phyloP scores from a whole-genome alignment of 192 early-diverging fungal species.

The Coemansia sp. region DNA sequence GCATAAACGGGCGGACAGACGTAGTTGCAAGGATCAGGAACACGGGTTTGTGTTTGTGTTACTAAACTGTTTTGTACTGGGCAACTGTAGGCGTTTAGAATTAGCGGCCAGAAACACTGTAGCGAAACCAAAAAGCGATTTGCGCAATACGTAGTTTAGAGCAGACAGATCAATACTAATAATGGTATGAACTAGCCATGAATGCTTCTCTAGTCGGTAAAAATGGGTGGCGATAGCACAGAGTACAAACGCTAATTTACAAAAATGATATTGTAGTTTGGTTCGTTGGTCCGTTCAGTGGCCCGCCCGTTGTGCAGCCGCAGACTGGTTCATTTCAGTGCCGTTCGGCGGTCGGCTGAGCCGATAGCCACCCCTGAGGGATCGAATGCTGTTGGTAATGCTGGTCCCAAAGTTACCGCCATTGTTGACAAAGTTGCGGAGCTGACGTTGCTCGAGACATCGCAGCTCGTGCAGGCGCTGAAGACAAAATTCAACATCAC shows the following conservation, averaged over 20 bases:
- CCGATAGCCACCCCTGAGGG: conserved; percentile 67
- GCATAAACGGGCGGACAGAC: too few species aligned
- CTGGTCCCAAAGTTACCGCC: conserved; percentile 67
- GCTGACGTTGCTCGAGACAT: conserved; percentile 91
- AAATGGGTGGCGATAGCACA: neutral
- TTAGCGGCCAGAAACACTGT: neutral
- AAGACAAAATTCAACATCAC: conserved; percentile 88
- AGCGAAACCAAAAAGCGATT: neutral
- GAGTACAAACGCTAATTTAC: too few species aligned
- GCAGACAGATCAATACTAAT: neutral
- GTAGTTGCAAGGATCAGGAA: too few species aligned
- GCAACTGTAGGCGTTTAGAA: neutral
- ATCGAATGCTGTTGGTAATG: conserved; percentile 44
- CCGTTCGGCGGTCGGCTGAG: conserved; percentile 53
- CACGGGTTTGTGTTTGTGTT: too few species aligned
- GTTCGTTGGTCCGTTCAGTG: conserved; percentile 40
- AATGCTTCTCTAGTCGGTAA: neutral
- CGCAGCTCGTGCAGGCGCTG: conserved; percentile 80
- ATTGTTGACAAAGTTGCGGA: conserved; percentile 91
- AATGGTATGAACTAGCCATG: neutral
- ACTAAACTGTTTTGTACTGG: neutral
- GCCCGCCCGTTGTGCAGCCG: conserved; percentile 33
- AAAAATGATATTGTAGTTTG: conserved; percentile 24
- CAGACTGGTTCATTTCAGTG: conserved; percentile 45
- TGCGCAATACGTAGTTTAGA: neutral